Evolutionary conservation across 2,329 filamentous ascomycete species (phyloP).

Genomic region (Fusarium chaquense): DNA sequence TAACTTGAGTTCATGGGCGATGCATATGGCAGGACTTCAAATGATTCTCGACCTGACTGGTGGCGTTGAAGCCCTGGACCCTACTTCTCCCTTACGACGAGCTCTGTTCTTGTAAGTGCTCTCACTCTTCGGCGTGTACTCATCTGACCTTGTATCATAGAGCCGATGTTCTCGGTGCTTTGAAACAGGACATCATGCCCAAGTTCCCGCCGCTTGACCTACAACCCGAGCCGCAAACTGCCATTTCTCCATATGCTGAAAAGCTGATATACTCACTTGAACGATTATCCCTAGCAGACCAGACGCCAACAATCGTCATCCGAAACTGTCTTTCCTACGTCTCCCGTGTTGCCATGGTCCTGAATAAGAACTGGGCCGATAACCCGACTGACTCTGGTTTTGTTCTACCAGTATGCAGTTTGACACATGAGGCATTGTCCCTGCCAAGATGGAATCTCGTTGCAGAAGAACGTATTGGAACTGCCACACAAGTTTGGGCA

Average conservation of each 20-base stretch:
- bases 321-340: neutral
- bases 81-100: conserved; percentile 20
- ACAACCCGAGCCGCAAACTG: neutral
- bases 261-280: neutral
- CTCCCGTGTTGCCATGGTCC: conserved; percentile 3
- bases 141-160: neutral
- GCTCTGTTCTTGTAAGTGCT: conserved; percentile 32
- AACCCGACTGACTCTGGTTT: conserved; percentile 16
- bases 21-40: conserved; percentile 36
- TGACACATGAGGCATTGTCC: conserved; percentile 28
- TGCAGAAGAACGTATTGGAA: neutral
- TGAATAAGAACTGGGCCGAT: conserved; percentile 17
- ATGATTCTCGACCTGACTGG: conserved; percentile 24
- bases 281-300: fast-evolving
- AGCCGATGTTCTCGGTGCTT: conserved; percentile 34
- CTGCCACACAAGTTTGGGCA: neutral
- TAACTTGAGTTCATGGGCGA: conserved; percentile 29
- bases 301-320: neutral
- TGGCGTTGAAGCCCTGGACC: conserved; percentile 25
- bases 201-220: conserved; percentile 12
- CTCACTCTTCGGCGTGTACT: no score
- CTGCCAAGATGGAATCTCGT: neutral
- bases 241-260: neutral
- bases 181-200: conserved; percentile 26
- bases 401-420: conserved; percentile 21